Base-by-base conservation (phyloP, 148 eudicot genomes). In the Euryodendron excelsum region DNA sequence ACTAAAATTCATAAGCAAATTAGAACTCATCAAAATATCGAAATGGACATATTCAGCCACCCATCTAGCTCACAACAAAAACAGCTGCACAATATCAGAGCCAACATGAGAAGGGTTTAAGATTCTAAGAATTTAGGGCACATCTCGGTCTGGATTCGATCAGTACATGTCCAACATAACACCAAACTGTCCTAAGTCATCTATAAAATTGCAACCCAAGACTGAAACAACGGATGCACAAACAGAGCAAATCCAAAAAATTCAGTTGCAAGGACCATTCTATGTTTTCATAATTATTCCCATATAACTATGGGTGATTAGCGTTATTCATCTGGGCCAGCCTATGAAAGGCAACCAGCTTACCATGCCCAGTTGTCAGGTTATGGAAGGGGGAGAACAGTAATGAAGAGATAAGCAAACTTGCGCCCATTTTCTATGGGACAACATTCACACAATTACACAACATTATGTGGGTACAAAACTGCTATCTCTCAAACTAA, bases 1-100 rank as follows among this genome's bases (percentile, higher is more conserved):
- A 72, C 34, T 30, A 39, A 4, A 27, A 25, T 50, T 52, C 71
- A 72, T 74, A 44, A 58, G 64, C 66, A 74, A 12, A 45, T 47
- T 52, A 3, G 50, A 75, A 60, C 27, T 45, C 47, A 60, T 75
- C 20, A 41, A 25, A 56, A 58, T 60, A 39, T 34, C 13, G 28
- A 67, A 5, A 69, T 39, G 5, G 4, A 41, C 15, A 59, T 11
- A 25, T 4, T 59, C 25, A n/a, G 52, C 27, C 23, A 13, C 11
- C 37, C 34, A 5, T 36, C 21, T 28, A 61, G 17, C 45, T 9
- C 18, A 30, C 52, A 27, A 61, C 25, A 27, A 52, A 61, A 61
- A 2, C 62, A 75, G 17, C 69, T 27, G 11, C 37, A 62, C 10
- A 28, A 75, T 61, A 5, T 59, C 36, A 61, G 1, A 62, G 39